phyloP scores from a whole-genome alignment of 2,329 filamentous ascomycete genomes.

The Teratosphaeria pseudoeucalypti region DNA sequence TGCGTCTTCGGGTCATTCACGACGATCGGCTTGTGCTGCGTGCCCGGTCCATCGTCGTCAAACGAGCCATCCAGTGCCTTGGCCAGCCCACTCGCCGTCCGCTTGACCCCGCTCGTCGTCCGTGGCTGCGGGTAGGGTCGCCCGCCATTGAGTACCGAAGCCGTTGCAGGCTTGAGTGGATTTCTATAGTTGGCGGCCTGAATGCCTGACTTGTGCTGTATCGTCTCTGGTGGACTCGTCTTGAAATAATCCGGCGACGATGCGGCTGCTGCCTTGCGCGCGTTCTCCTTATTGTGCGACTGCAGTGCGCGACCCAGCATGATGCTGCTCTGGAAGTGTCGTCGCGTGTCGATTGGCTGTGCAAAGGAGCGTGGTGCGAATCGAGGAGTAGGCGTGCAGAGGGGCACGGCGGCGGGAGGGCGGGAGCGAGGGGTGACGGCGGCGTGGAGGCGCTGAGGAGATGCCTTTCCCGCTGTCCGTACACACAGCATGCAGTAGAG shows the following conservation, averaged over 20 bases:
- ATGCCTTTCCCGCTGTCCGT: slow-evolving; percentile 15
- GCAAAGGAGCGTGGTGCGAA: slow-evolving; percentile 7
- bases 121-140: slow-evolving; percentile 8
- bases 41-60: slow-evolving; percentile 22
- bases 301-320: slow-evolving; percentile 35
- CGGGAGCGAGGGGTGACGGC: slow-evolving; percentile 12
- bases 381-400: slow-evolving; percentile 3
- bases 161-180: slow-evolving; percentile 21
- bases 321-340: slow-evolving; percentile 9
- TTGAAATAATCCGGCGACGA: slow-evolving; percentile 46
- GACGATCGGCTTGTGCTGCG: slow-evolving; percentile 16
- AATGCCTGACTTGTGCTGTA: slow-evolving; percentile 1
- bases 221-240: slow-evolving; percentile 7
- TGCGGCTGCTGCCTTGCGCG: slow-evolving; percentile 14
- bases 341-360: slow-evolving; percentile 3
- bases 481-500: slow-evolving; percentile 22
- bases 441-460: slow-evolving; percentile 13
- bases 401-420: background rate
- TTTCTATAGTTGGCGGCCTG: slow-evolving; percentile 20
- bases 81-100: slow-evolving; percentile 36
- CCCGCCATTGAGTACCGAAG: slow-evolving; percentile 17
- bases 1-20: slow-evolving; percentile 37
- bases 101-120: slow-evolving; percentile 29
- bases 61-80: slow-evolving; percentile 34
- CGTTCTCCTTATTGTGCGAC: slow-evolving; percentile 27